A percentile compares a stretch with the other conserved stretches of the same genome.
These are phyloP conservation scores for Pseudoperonospora humuli DNA, from an alignment of 352 stramenopile species.

Conservation along the genomic window DNA sequence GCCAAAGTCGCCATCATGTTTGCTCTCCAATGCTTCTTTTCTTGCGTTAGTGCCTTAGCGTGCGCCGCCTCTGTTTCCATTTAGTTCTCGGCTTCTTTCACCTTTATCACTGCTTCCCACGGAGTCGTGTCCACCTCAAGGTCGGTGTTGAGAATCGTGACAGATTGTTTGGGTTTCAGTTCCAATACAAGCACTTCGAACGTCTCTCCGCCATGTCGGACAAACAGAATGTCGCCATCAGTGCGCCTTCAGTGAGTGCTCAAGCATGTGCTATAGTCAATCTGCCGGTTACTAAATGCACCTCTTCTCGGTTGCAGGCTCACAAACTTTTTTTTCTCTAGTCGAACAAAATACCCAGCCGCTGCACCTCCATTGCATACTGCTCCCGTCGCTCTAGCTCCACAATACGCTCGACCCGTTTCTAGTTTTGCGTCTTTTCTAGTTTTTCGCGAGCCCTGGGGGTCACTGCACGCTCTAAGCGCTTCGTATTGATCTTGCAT, in stretches of 20 bases:
- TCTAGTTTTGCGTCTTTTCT: no score
- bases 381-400: no score
- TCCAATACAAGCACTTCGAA: constrained; percentile 64
- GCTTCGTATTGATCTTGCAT: no score
- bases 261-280: constrained; percentile 77
- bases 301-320: no score
- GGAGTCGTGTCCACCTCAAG: constrained; percentile 75
- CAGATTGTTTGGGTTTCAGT: constrained; percentile 44
- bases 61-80: constrained; percentile 31
- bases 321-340: no score
- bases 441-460: no score
- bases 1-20: constrained; percentile 25
- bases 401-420: no score
- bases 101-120: constrained; percentile 42
- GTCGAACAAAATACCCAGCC: no score
- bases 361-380: no score
- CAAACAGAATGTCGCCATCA: constrained; percentile 69
- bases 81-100: constrained; percentile 28
- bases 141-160: constrained; percentile 77
- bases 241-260: constrained; percentile 61
- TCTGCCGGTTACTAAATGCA: constrained; percentile 64
- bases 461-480: no score
- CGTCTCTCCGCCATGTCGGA: constrained; percentile 68
- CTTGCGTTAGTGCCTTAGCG: constrained; percentile 12
- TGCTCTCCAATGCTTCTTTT: constrained; percentile 38